phyloP scores from a whole-genome alignment of 2,329 filamentous ascomycete species.

The Monilinia polystroma region DNA sequence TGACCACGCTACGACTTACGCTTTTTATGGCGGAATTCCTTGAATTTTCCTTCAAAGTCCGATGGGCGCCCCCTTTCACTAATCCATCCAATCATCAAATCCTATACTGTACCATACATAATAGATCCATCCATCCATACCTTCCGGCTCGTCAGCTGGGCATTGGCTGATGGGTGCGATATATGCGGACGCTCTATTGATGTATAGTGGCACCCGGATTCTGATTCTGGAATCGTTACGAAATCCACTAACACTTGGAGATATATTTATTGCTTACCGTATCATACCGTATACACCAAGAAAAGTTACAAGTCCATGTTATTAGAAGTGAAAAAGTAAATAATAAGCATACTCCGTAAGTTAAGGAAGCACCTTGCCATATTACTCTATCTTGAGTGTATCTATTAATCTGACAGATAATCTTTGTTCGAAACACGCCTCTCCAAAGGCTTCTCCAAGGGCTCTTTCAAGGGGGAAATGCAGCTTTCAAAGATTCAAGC shows the following conservation, averaged over 20 bases:
- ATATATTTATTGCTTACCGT: neutral
- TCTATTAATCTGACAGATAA: neutral
- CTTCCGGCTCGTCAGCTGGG: constrained; percentile 10
- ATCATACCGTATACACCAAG: neutral
- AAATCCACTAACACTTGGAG: neutral
- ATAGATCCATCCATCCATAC: neutral
- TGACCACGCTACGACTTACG: constrained; percentile 5
- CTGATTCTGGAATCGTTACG: constrained; percentile 7
- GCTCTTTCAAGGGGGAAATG: constrained; percentile 4
- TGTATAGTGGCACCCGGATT: neutral
- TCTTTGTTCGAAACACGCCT: constrained; percentile 15
- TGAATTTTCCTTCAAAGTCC: constrained; percentile 5
- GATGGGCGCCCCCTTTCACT: neutral
- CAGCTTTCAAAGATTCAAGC: neutral
- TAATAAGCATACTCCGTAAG: neutral
- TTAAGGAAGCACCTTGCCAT: neutral
- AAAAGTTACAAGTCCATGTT: no score
- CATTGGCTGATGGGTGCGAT: neutral
- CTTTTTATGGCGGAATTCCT: constrained; percentile 22
- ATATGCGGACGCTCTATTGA: constrained; percentile 1
- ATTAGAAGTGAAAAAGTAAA: neutral
- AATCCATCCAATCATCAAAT: neutral
- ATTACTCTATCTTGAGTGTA: no score
- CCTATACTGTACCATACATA: neutral
- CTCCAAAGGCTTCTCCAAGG: constrained; percentile 16